Evolutionary conservation across 2,329 filamentous ascomycete species (phyloP), one percentile per base, ranked within the genome.

Genomic region (Monosporascus sp.): DNA sequence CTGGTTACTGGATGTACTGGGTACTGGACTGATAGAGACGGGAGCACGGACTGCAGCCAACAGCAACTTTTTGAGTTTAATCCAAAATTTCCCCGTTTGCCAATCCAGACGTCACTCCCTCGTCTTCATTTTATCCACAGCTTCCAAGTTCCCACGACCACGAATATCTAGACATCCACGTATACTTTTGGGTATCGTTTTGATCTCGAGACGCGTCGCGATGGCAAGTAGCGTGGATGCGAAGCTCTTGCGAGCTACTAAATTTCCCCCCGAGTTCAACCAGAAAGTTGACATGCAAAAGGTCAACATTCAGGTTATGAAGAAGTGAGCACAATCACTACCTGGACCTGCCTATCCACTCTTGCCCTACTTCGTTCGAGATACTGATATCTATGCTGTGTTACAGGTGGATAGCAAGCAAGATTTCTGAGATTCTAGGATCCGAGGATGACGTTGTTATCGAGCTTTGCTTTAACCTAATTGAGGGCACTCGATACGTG

Each of bases 251-350:
- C 89, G 87, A 79, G 86, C 87, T 71, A 97, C 92, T 52, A 97
- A 95, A 68, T 97, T 97, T 59, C 94, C 94, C 46, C 81, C 87
- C 7, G 91, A 97, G 67, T 99, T 97, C 75, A 93, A 83, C 68
- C 85, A 89, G 69, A 97, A 97, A 76, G 94, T 99, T 59, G 92
- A 99, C 76, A 96, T 95, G 83, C 84, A 86, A 63, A 97, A 97
- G 76, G 91, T 99, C 71, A 97, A 99, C 68, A 79, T 96, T 49
- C 90, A 96, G 71, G 89, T 99, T 52, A 96, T 99, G 85, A 97
- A 97, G 80, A 96, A 94, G 89, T 95, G 68, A 66, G 85, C 73
- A 55, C 50, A 48, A 48, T 50, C n/a, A 45, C 25, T 38, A 43
- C 37, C 18, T 38, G 44, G 48, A 44, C 37, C 18, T 38, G 45